Percentiles rank a stretch among this genome's conserved stretches.
Conservation (phyloP, 208 protist species). For the Wallacemonas sp. region DNA sequence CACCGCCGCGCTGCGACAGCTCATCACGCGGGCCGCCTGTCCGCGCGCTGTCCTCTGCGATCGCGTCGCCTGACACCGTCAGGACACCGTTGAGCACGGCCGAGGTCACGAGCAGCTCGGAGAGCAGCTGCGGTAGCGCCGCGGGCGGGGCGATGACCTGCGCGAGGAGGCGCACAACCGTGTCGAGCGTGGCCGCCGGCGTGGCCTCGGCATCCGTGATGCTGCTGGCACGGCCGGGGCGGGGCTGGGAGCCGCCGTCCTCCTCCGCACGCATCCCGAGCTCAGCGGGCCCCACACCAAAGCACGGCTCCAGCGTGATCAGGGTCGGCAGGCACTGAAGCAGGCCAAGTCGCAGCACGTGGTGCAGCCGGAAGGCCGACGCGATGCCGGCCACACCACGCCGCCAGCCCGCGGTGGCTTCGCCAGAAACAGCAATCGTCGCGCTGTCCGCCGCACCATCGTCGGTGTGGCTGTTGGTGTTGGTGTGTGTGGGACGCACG, state of each 20-base stretch:
- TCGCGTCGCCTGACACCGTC: not conserved
- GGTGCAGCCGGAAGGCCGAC: conserved; percentile 46
- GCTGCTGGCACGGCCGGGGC: not conserved
- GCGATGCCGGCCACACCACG: conserved; percentile 16
- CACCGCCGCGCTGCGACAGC: too few relatives aligned
- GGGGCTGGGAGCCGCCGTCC: not conserved
- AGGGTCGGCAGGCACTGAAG: conserved; percentile 45
- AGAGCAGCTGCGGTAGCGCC: conserved; percentile 25
- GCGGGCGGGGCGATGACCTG: conserved; percentile 39
- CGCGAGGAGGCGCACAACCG: conserved; percentile 38
- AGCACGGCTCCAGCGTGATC: conserved; percentile 16
- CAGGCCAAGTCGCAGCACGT: conserved; percentile 40
- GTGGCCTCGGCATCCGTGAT: not conserved
- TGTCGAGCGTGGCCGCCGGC: conserved; percentile 18
- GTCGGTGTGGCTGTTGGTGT: not conserved
- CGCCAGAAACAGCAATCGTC: conserved; percentile 9
- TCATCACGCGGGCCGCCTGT: not conserved
- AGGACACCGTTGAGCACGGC: not conserved
- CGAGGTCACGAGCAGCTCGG: conserved; percentile 17
- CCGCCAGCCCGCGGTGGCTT: not conserved
- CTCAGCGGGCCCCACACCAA: not conserved
- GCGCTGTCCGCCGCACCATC: not conserved
- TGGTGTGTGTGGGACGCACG: not conserved
- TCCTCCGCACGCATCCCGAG: not conserved
- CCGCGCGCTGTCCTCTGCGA: not conserved